Conservation (phyloP, 768 basidiomycete species). For the Lactarius quietus region DNA sequence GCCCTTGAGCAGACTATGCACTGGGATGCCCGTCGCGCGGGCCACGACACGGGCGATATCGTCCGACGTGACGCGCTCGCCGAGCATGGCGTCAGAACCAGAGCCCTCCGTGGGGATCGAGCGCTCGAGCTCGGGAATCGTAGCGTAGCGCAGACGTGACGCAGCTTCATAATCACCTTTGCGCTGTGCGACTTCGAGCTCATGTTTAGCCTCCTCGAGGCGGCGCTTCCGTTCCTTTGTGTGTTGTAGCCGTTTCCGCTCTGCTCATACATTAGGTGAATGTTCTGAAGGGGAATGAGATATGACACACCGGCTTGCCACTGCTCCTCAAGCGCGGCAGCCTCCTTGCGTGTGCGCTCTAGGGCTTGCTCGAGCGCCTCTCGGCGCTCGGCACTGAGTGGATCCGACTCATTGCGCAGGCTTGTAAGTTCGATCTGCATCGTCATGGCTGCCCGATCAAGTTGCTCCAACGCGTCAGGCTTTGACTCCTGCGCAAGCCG, state of each 20-base stretch:
- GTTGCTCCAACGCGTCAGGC: constrained; percentile 76
- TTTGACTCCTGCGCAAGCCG: constrained; percentile 87
- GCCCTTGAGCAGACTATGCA: constrained; percentile 82
- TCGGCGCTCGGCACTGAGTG: constrained; percentile 74
- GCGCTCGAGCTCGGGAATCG: constrained; percentile 75
- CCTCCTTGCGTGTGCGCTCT: constrained; percentile 57
- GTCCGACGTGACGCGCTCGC: constrained; percentile 81
- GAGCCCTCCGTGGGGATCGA: constrained; percentile 55
- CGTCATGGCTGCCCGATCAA: constrained; percentile 84
- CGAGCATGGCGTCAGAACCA: constrained; percentile 61
- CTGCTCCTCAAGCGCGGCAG: constrained; percentile 52
- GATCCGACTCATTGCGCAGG: constrained; percentile 82
- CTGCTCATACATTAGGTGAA: constrained; percentile 34
- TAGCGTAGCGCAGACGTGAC: constrained; percentile 76
- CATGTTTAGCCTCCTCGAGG: constrained; percentile 80
- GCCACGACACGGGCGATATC: constrained; percentile 89
- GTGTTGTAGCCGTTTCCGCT: constrained; percentile 67
- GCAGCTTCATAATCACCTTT: constrained; percentile 85
- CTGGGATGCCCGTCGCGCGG: constrained; percentile 86
- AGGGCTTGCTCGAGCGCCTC: constrained; percentile 63
- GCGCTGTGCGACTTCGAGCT: constrained; percentile 84
- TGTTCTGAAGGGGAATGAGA: not conserved
- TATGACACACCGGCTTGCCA: constrained; percentile 66
- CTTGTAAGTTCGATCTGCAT: constrained; percentile 88
- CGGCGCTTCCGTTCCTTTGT: too few relatives aligned